Evolutionary conservation across 768 basidiomycete species (phyloP).

Genomic region (Lactarius pseudohatsudake): DNA sequence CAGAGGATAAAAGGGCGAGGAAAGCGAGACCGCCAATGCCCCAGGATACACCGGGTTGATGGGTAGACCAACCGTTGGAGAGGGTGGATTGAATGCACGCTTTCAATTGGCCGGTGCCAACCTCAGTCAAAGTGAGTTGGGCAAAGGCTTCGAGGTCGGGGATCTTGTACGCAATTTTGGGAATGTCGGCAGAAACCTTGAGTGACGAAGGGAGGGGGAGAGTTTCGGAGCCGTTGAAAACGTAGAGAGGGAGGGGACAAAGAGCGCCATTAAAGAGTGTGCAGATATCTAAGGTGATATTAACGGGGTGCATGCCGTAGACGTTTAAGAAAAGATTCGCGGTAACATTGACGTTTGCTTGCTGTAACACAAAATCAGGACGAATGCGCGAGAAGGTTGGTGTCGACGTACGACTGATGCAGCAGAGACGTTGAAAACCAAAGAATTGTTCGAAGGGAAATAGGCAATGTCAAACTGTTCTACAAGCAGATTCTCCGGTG

Average conservation of each 20-base stretch:
- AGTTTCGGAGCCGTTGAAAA: constrained; percentile 81
- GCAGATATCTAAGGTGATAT: constrained; percentile 87
- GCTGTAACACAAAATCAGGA: constrained; percentile 40
- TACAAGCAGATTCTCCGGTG: constrained; percentile 76
- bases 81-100: constrained; percentile 92
- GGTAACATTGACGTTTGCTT: constrained; percentile 73
- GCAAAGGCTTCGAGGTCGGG: constrained; percentile 92
- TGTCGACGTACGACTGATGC: constrained; percentile 72
- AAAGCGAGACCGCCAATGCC: constrained; percentile 64
- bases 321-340: constrained; percentile 82
- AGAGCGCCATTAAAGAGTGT: constrained; percentile 71
- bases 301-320: constrained; percentile 84
- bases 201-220: constrained; percentile 62
- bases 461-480: constrained; percentile 76
- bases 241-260: constrained; percentile 80
- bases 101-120: constrained; percentile 66
- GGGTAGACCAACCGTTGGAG: constrained; percentile 86
- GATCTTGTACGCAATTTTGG: constrained; percentile 77
- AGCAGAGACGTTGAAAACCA: constrained; percentile 83
- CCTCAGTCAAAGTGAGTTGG: constrained; percentile 70
- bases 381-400: constrained; percentile 22
- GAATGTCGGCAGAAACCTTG: constrained; percentile 57
- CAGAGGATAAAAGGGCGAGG: constrained; percentile 53
- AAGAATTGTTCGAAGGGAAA: constrained; percentile 66
- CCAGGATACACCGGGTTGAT: constrained; percentile 77